Base-by-base conservation (phyloP, 2,329 filamentous ascomycete species). In the Grosmannia clavigera region DNA sequence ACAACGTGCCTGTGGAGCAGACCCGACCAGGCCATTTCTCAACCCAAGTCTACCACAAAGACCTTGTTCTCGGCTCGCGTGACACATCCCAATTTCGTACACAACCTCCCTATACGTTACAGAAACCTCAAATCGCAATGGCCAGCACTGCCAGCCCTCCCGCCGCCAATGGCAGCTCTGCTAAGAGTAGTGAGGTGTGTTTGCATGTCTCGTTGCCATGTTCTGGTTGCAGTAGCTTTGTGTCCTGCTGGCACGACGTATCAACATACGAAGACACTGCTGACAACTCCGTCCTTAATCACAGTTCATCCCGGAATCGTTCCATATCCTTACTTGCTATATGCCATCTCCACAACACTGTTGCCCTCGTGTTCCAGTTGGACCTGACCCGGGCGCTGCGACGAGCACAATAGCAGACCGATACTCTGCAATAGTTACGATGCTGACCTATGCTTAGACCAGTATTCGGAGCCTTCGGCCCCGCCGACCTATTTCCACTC, bases 401-500 rank as follows among this genome's bases (percentile, higher is more conserved):
- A 19, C 40, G 11, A 52, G 11, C 22, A 3, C 50, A 31, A 52
- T 22, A 27, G 2, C 50, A 29, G 14, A 16, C 6, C 25, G 25
- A 31, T 29, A 11, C 12, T 16, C 10, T 5, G 16, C 12, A 2
- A 50, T 11, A 50, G 11, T 22, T 52, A 7, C 40, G 43, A 46
- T 46, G 19, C 50, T 52, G 9, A 29, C 12, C 27, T 9, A 33
- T 52, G 14, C 25, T 12, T 9, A 19, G 50, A 9, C 50, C 27
- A 31, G 50, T 16, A 27, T 27, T 5, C 22, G 22, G 27, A 29
- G 48, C 9, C 29, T 31, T 22, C 52, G 53, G 22, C 3, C 67
- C 82, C 86, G 71, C 72, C 86, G 68, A 86, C 83, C 61, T 82
- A 86, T 72, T 88, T 87, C 71, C 84, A 87, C 75, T 87, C 83